Evolutionary conservation across 805 yeast species (phyloP).

Genomic region (Metschnikowia shivogae): DNA sequence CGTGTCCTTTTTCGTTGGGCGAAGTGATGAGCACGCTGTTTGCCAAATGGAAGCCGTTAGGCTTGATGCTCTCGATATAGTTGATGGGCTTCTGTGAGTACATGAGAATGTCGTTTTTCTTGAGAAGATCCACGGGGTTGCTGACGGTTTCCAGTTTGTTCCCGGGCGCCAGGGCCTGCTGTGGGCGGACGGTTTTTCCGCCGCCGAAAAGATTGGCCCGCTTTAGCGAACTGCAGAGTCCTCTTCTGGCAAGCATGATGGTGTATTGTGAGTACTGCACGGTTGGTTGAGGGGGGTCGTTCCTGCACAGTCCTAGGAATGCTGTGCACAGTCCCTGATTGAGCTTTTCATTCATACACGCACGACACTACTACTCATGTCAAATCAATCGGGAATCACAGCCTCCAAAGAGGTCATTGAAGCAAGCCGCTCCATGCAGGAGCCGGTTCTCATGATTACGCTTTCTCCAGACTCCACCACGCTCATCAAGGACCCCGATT

Average conservation of each 20-base stretch:
- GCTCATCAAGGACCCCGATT: constrained; percentile 28
- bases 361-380: constrained; percentile 23
- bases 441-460: constrained; percentile 28
- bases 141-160: constrained; percentile 37
- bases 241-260: background rate
- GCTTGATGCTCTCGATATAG: constrained; percentile 41
- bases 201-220: constrained; percentile 28
- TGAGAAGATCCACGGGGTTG: constrained; percentile 42
- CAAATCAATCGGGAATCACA: constrained; percentile 42
- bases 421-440: constrained; percentile 38
- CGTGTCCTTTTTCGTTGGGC: constrained; percentile 33
- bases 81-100: constrained; percentile 40
- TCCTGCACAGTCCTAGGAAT: background rate
- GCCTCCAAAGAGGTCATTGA: constrained; percentile 40
- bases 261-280: background rate
- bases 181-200: constrained; percentile 17
- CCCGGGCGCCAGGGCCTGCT: constrained; percentile 25
- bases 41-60: constrained; percentile 57
- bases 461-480: constrained; percentile 31
- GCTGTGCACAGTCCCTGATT: background rate
- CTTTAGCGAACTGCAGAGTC: constrained; percentile 1
- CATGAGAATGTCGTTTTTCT: constrained; percentile 41
- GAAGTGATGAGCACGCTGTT: constrained; percentile 47
- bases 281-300: background rate
- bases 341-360: background rate